A percentile compares a stretch with the other conserved stretches of the same genome.
Conservation (phyloP, 176 grass and related monocot species). For the Phragmites australis region DNA sequence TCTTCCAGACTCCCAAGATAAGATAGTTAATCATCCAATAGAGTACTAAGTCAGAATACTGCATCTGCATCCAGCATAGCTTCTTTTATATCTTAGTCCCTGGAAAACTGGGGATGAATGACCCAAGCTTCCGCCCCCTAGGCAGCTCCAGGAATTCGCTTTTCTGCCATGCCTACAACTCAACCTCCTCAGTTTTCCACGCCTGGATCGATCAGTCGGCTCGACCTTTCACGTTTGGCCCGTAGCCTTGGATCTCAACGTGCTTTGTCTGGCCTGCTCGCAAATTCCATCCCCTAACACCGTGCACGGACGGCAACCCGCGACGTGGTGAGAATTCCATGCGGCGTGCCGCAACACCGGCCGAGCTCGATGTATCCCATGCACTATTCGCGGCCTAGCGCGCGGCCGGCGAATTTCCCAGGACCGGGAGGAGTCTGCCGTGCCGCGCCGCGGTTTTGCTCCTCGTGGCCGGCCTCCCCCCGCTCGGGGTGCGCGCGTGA, state of each 20-base stretch:
- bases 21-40: not conserved
- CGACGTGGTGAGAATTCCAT: not conserved
- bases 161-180: not conserved
- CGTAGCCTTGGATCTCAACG: not conserved
- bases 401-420: not conserved
- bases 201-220: not conserved
- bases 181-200: not conserved
- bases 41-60: not conserved
- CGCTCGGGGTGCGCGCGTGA: not conserved
- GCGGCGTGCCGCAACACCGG: not conserved
- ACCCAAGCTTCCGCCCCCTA: not conserved
- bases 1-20: slow-evolving; percentile 2
- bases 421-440: not conserved
- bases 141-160: slow-evolving; percentile 1
- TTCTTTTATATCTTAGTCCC: no score
- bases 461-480: not conserved
- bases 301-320: not conserved
- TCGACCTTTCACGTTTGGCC: slow-evolving; percentile 9
- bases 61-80: not conserved
- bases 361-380: not conserved
- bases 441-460: not conserved
- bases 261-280: not conserved
- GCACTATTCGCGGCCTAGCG: not conserved
- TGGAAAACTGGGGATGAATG: not conserved
- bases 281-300: not conserved